Evolutionary conservation across 768 basidiomycete genomes (phyloP).

Genomic region (Infundibulicybe gibba): DNA sequence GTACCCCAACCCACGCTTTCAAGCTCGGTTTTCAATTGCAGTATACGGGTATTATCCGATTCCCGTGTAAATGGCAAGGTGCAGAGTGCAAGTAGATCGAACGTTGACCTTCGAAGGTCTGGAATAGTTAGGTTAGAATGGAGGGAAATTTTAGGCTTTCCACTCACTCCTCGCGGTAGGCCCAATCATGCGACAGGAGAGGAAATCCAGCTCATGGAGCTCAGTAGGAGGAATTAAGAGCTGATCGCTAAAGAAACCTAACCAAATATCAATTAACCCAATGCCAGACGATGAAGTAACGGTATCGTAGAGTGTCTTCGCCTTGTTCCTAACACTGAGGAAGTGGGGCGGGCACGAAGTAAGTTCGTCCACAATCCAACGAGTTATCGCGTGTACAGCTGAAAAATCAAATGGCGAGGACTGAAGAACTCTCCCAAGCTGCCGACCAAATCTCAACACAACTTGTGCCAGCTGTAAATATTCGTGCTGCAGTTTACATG

Average conservation of each 20-base stretch:
- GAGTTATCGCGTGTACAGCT: slow-evolving; percentile 52
- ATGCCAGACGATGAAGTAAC: slow-evolving; percentile 67
- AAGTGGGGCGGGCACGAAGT: slow-evolving; percentile 29
- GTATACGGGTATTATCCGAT: too few species aligned
- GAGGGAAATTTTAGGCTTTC: too few species aligned
- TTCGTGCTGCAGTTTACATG: slow-evolving; percentile 10
- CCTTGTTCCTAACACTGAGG: slow-evolving; percentile 22
- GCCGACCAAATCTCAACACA: slow-evolving; percentile 33
- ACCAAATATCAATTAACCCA: slow-evolving; percentile 74
- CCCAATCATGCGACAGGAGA: too few species aligned
- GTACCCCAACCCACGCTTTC: too few species aligned
- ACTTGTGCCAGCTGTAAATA: slow-evolving; percentile 27
- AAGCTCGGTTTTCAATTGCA: too few species aligned
- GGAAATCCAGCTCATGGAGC: too few species aligned
- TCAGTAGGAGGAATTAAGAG: neutral
- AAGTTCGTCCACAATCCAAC: slow-evolving; percentile 46
- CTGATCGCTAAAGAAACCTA: slow-evolving; percentile 31
- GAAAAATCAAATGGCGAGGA: slow-evolving; percentile 59
- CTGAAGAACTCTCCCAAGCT: slow-evolving; percentile 39
- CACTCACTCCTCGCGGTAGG: too few species aligned
- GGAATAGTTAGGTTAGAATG: too few species aligned
- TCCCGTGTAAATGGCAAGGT: too few species aligned
- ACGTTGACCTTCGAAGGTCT: too few species aligned
- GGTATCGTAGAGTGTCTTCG: slow-evolving; percentile 37
- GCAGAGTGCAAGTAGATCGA: too few species aligned